Base-by-base conservation (phyloP, 371 early-diverging fungal species). In the Zancudomyces culisetae region DNA sequence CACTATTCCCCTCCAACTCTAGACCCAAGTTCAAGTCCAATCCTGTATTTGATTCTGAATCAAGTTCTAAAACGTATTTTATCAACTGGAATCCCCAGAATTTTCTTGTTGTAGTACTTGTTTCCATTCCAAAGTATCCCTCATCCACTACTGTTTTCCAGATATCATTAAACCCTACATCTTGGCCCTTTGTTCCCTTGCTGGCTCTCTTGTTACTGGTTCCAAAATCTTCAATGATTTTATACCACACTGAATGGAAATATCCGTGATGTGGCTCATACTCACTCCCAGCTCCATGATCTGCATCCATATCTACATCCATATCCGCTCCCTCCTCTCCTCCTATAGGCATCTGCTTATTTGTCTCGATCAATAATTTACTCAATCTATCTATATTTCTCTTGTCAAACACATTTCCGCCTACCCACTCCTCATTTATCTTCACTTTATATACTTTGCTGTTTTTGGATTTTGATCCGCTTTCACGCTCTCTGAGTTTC, bases 61-160 rank as follows among this genome's bases (percentile, higher is more conserved):
- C 35, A 26, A 68, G 68, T 20, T 77, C 76, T 55, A 90, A 63
- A 6, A 42, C 42, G 4, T 45, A 72, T 54, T 80, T 77, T 40
- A 90, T 77, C 22, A 89, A 62, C 53, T 79, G 77, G 69, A 89
- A 85, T 20, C 90, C 92, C 76, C 90, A 79, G 70, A 70, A 86
- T 59, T 84, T 52, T 85, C 58, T 86, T 80, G 59, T 87, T 85
- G 67, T 86, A 81, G 30, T 82, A n/a, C n/a, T 76, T 10, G 88
- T 66, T 39, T 71, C 73, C 13, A 63, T 54, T 47, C 74, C 73
- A 58, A 90, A 89, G 53, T 62, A 90, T 58, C 21, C 80, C 60
- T 35, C 78, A 80, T 82, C 90, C 43, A 89, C 84, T 54, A 74
- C 70, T 1, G 64, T 66, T 13, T 70, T 71, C 95, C 95, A 94